Evolutionary conservation across 2,329 filamentous ascomycete genomes (phyloP).

Genomic region (Pseudovirgaria hyperparasitica): DNA sequence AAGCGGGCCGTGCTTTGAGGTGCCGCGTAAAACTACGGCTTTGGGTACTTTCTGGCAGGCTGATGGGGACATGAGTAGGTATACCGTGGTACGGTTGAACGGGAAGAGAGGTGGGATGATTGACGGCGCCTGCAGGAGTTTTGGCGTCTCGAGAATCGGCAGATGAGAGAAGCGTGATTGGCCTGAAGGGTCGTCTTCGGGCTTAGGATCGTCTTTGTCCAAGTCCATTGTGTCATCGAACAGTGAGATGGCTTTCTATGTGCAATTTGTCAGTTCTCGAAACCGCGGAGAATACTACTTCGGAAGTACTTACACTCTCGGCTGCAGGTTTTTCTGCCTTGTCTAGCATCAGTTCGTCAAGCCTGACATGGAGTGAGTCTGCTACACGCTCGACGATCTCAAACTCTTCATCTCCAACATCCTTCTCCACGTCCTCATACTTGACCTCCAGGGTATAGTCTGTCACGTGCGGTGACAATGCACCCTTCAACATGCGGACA

Average conservation of each 20-base stretch:
- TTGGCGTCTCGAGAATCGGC: slow-evolving; percentile 39
- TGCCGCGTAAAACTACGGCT: slow-evolving; percentile 46
- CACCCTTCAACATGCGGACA: slow-evolving; percentile 61
- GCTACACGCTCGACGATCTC: slow-evolving; percentile 48
- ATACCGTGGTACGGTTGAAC: slow-evolving; percentile 52
- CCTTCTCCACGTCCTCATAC: slow-evolving; percentile 29
- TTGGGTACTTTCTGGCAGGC: slow-evolving; percentile 35
- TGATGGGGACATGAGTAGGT: slow-evolving; percentile 48
- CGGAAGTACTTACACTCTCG: not conserved
- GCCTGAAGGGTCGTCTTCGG: slow-evolving; percentile 14
- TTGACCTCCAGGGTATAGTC: slow-evolving; percentile 53
- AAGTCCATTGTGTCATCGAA: slow-evolving; percentile 41
- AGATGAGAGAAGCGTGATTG: slow-evolving; percentile 36
- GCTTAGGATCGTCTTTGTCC: slow-evolving; percentile 22
- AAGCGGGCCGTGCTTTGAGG: slow-evolving; percentile 44
- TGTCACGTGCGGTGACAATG: slow-evolving; percentile 51
- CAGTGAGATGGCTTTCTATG: slow-evolving; percentile 42
- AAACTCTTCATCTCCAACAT: slow-evolving; percentile 38
- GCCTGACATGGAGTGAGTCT: slow-evolving; percentile 34
- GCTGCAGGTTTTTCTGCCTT: slow-evolving; percentile 7
- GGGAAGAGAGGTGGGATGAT: slow-evolving; percentile 53
- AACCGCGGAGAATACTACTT: not conserved
- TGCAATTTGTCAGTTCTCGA: not conserved
- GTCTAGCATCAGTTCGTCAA: slow-evolving; percentile 11
- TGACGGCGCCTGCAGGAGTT: slow-evolving; percentile 51